Evolutionary conservation across 148 eudicot genomes (phyloP).

Genomic region (Heliosperma pusillum): DNA sequence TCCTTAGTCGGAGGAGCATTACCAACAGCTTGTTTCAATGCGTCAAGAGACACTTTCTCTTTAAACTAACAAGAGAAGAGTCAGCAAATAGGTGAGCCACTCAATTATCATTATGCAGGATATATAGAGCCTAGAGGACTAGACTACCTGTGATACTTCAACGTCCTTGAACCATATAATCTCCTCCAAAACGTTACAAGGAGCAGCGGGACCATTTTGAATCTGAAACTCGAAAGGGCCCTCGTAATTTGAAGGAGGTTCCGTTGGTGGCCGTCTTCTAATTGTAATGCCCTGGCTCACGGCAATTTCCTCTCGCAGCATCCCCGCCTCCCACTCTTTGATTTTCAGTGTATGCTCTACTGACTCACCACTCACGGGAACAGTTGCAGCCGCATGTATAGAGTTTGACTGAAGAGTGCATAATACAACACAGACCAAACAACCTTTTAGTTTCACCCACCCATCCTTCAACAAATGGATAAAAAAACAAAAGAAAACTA

Average conservation of each 20-base stretch:
- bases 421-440: neutral
- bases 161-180: conserved; percentile 84
- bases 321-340: conserved; percentile 76
- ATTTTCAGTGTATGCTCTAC: conserved; percentile 46
- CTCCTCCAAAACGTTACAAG: conserved; percentile 84
- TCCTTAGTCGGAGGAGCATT: conserved; percentile 71
- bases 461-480: neutral
- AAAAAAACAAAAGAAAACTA: no score
- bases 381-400: conserved; percentile 38
- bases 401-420: conserved; percentile 40
- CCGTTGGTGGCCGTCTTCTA: conserved; percentile 79
- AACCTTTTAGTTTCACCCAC: conserved; percentile 2
- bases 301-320: conserved; percentile 66
- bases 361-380: conserved; percentile 30
- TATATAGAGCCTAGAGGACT: neutral
- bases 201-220: conserved; percentile 56
- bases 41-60: conserved; percentile 48
- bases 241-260: conserved; percentile 66
- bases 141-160: conserved; percentile 68
- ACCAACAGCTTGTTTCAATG: conserved; percentile 43
- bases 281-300: conserved; percentile 71
- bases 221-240: conserved; percentile 75
- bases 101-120: neutral
- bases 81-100: neutral
- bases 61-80: conserved; percentile 45